These are phyloP conservation scores for Penicillium bovifimosum DNA, from an alignment of 495 filamentous ascomycete genomes.

Conservation along the genomic window DNA sequence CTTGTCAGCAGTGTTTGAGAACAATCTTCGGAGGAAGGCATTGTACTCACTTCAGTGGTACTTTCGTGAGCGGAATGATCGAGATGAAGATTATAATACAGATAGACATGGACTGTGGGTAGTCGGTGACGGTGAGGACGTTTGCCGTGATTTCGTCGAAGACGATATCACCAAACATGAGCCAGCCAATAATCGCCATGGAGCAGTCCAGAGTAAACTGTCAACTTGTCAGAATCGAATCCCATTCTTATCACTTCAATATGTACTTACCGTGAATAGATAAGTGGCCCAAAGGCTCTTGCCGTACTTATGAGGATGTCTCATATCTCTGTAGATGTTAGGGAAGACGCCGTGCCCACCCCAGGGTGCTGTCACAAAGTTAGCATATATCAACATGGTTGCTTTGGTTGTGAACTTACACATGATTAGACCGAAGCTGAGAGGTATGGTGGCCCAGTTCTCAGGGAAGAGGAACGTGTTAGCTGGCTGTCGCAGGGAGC, in stretches of 20 bases:
- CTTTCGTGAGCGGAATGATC: constrained; percentile 91
- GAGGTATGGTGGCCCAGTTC: constrained; percentile 84
- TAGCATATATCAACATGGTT: background rate
- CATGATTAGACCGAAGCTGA: constrained; percentile 94
- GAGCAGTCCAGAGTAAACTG: constrained; percentile 73
- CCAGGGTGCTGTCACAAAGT: constrained; percentile 60
- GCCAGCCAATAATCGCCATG: constrained; percentile 74
- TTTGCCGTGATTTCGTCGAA: constrained; percentile 88
- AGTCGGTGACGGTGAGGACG: constrained; percentile 65
- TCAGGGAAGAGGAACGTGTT: constrained; percentile 66
- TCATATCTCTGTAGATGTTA: constrained; percentile 97
- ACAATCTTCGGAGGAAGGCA: background rate
- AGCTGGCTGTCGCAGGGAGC: constrained; percentile 81
- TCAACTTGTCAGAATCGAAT: constrained; percentile 9
- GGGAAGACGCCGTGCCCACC: constrained; percentile 94
- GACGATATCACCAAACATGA: constrained; percentile 90
- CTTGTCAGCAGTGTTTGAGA: constrained; percentile 12
- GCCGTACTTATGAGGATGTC: constrained; percentile 82
- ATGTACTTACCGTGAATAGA: constrained; percentile 69
- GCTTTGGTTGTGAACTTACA: constrained; percentile 36
- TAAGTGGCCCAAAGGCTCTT: constrained; percentile 76
- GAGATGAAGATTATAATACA: constrained; percentile 80
- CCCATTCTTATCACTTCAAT: background rate
- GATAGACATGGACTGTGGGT: constrained; percentile 67
- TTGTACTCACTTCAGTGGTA: constrained; percentile 71